Base-by-base conservation (phyloP, 2,329 filamentous ascomycete species). In the Lachnellula hyalina region DNA sequence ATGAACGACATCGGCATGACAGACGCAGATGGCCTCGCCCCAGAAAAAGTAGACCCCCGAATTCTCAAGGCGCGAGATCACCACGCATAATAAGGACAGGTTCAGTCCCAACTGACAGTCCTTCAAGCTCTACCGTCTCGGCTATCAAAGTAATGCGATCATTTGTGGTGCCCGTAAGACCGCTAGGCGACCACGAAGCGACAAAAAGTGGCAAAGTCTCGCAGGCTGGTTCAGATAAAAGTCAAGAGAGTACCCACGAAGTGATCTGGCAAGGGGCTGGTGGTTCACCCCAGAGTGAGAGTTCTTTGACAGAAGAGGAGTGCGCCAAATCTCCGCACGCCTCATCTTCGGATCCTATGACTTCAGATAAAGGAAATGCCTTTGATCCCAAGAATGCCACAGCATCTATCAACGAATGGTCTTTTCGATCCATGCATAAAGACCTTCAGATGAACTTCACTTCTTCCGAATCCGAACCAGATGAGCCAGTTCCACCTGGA, bases 361-460 rank as follows among this genome's bases (percentile, higher is more conserved):
- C n/a, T 44, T 12, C 41, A 21, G 52, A 59, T 11, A 58, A 51
- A 19, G 55, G 56, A 21, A 44, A 56, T 47, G 57, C 58, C 8
- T 61, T 65, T 11, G 62, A 63, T 52, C 57, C 59, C 9, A 54
- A 40, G 19, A 59, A 65, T 47, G 57, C 63, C 7, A 44, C 49
- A n/a, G 55, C 51, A 6, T 65, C 63, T 1, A 65, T 63, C 38
- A 62, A 41, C 36, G 52, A 62, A 41, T 65, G 63, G 63, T 61
- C 61, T 4, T 54, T 51, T 49, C 51, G 53, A 15, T 54, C 51
- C 19, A 49, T 45, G 14, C 50, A 54, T 11, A 60, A 38, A 28
- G 38, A 58, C 3, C 45, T 57, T 6, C n/a, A 48, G 2, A 35
- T 54, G 7, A 21, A 53, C 11, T 25, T 57, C n/a, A 59, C 53